These are phyloP conservation scores for Boletus pseudo-olivaceus DNA, from an alignment of 768 basidiomycete genomes.

Conservation along the genomic window DNA sequence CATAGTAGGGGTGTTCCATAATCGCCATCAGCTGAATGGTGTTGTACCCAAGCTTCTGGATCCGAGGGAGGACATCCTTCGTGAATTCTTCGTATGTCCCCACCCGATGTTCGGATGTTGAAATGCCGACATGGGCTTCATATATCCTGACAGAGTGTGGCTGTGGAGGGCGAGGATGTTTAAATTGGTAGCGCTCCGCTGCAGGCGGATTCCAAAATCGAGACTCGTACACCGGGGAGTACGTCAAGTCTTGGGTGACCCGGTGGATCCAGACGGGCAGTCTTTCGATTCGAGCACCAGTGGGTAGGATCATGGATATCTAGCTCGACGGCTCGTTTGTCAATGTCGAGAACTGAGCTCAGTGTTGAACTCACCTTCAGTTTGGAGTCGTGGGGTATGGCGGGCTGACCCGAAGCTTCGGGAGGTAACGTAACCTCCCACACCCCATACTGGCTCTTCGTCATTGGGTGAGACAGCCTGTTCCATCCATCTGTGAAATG, in stretches of 20 bases:
- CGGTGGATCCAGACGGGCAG: slow-evolving; percentile 92
- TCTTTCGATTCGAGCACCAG: slow-evolving; percentile 81
- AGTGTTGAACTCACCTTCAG: slow-evolving; percentile 61
- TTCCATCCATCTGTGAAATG: slow-evolving; percentile 74
- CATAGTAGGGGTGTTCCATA: slow-evolving; percentile 98
- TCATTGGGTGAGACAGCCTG: slow-evolving; percentile 82
- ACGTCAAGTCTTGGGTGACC: slow-evolving; percentile 88
- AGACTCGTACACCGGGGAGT: slow-evolving; percentile 92
- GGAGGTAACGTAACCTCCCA: slow-evolving; percentile 85
- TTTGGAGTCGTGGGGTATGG: slow-evolving; percentile 93
- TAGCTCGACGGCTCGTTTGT: slow-evolving; percentile 29
- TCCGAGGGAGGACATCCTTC: slow-evolving; percentile 75
- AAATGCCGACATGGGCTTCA: slow-evolving; percentile 98
- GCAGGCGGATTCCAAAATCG: slow-evolving; percentile 97
- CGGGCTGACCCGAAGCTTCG: slow-evolving; percentile 60
- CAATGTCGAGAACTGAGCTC: not conserved
- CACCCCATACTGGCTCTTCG: slow-evolving; percentile 77
- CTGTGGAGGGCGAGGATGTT: slow-evolving; percentile 66
- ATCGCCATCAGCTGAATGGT: slow-evolving; percentile 97
- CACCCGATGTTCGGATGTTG: slow-evolving; percentile 80
- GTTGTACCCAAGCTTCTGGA: slow-evolving; percentile 92
- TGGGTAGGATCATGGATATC: slow-evolving; percentile 89
- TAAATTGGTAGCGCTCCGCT: slow-evolving; percentile 73
- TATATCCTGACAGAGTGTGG: slow-evolving; percentile 78
- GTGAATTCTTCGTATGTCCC: slow-evolving; percentile 98